These are phyloP conservation scores for Petasospora fabianii DNA, from an alignment of 1,139 yeast species.

Conservation along the genomic window DNA sequence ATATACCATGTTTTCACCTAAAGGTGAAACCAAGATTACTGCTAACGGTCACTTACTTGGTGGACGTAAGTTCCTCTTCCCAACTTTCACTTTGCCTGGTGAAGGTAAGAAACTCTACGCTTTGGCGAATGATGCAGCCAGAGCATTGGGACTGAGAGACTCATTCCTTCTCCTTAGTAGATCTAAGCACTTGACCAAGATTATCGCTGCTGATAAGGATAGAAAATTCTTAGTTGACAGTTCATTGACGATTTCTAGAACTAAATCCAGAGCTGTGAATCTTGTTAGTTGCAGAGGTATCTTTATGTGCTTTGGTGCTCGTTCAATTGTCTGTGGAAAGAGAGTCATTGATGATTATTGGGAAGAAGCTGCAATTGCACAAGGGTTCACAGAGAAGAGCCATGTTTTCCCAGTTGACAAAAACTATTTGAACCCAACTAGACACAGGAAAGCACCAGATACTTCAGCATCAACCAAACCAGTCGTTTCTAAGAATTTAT, in stretches of 20 bases:
- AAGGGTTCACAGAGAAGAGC: slow-evolving; percentile 48
- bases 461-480: neutral
- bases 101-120: slow-evolving; percentile 50
- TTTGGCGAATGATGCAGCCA: slow-evolving; percentile 69
- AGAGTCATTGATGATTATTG: slow-evolving; percentile 76
- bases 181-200: slow-evolving; percentile 52
- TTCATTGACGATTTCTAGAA: slow-evolving; percentile 53
- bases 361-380: slow-evolving; percentile 62
- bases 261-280: slow-evolving; percentile 63
- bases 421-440: slow-evolving; percentile 8
- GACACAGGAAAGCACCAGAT: slow-evolving; percentile 6
- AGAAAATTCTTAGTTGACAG: slow-evolving; percentile 54
- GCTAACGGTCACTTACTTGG: slow-evolving; percentile 52
- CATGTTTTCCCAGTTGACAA: slow-evolving; percentile 33
- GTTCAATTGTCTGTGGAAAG: slow-evolving; percentile 56
- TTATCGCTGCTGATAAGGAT: slow-evolving; percentile 55
- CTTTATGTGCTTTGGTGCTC: slow-evolving; percentile 70
- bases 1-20: slow-evolving; percentile 39
- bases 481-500: slow-evolving; percentile 6
- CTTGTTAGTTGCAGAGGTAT: slow-evolving; percentile 52
- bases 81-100: slow-evolving; percentile 54
- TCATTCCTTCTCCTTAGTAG: slow-evolving; percentile 63
- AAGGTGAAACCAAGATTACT: slow-evolving; percentile 55
- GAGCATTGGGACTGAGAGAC: slow-evolving; percentile 60
- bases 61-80: slow-evolving; percentile 53